These are phyloP conservation scores for Favolaschia claudopus DNA, from an alignment of 768 basidiomycete genomes.

Conservation along the genomic window DNA sequence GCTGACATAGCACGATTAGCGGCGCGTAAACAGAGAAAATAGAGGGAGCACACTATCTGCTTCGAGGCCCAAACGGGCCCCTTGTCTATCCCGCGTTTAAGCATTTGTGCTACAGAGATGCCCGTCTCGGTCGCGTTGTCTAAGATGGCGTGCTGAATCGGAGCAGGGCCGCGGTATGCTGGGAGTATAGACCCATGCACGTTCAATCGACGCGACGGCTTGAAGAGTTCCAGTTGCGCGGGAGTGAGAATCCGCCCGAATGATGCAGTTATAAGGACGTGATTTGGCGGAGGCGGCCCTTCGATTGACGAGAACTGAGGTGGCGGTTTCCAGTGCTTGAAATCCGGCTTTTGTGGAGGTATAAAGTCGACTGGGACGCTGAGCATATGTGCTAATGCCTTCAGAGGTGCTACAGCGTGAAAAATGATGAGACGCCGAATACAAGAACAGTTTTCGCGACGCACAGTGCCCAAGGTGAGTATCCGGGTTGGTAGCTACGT, in stretches of 20 bases:
- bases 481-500: constrained; percentile 79
- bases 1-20: constrained; percentile 44
- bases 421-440: constrained; percentile 13
- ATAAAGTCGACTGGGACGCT: constrained; percentile 65
- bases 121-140: constrained; percentile 75
- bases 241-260: constrained; percentile 87
- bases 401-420: constrained; percentile 69
- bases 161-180: constrained; percentile 87
- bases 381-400: constrained; percentile 60
- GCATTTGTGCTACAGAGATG: constrained; percentile 83
- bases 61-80: constrained; percentile 72
- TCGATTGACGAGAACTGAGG: constrained; percentile 47
- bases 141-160: constrained; percentile 84
- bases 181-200: constrained; percentile 92
- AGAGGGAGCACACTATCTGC: constrained; percentile 56
- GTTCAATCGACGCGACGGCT: constrained; percentile 69
- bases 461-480: constrained; percentile 67
- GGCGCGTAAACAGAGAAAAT: background rate
- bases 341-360: constrained; percentile 64
- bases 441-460: constrained; percentile 41
- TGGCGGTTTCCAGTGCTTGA: constrained; percentile 67
- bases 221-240: constrained; percentile 68
- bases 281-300: constrained; percentile 42
- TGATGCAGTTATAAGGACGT: constrained; percentile 86
- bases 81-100: constrained; percentile 78